Evolutionary conservation across 2,329 filamentous ascomycete species (phyloP).

Genomic region (Nemania sp.): DNA sequence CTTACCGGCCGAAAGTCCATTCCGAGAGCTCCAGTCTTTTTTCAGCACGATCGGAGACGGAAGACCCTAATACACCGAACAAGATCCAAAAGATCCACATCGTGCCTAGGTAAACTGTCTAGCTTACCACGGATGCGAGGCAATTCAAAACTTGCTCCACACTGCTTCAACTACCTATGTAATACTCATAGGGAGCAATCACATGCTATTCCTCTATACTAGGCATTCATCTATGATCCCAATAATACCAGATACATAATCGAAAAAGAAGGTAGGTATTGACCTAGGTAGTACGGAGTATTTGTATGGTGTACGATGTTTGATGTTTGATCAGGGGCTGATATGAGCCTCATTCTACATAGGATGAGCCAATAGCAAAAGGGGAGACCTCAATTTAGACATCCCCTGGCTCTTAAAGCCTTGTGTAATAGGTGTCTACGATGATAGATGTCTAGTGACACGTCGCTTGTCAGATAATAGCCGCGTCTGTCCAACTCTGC

Average conservation of each 20-base stretch:
- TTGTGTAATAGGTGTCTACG: too few relatives aligned
- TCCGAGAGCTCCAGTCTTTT: constrained; percentile 24
- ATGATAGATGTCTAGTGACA: not conserved
- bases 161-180: not conserved
- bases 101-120: not conserved
- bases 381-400: not conserved
- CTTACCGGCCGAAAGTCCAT: not conserved
- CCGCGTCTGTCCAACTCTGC: not conserved
- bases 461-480: not conserved
- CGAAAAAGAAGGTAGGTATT: constrained; percentile 1
- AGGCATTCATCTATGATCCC: too few relatives aligned
- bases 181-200: not conserved
- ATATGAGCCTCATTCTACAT: not conserved
- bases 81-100: not conserved
- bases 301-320: too few relatives aligned
- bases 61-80: constrained; percentile 11
- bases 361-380: not conserved
- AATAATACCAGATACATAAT: not conserved
- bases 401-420: not conserved
- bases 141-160: not conserved
- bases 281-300: too few relatives aligned
- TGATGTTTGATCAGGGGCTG: not conserved
- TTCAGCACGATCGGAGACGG: constrained; percentile 19
- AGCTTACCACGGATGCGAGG: not conserved
- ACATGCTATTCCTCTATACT: too few relatives aligned